These are phyloP conservation scores for Coprinopsis marcescibilis DNA, from an alignment of 768 basidiomycete genomes.

Conservation along the genomic window DNA sequence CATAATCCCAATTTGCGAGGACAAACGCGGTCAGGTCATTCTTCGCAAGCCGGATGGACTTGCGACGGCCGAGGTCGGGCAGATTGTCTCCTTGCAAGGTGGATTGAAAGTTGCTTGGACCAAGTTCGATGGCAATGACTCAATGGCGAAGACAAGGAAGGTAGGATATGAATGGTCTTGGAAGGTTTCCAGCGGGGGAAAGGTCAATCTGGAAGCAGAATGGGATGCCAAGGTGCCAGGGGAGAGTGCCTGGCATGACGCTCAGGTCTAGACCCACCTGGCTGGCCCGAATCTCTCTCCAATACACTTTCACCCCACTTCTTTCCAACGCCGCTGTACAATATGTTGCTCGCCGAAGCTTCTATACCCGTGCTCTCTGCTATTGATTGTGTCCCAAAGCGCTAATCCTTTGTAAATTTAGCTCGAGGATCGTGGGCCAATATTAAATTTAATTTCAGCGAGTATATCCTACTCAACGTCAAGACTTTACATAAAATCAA, in stretches of 20 bases:
- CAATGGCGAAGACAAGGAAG: slow-evolving; percentile 43
- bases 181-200: slow-evolving; percentile 36
- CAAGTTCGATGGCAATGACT: slow-evolving; percentile 30
- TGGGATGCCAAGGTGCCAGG: slow-evolving; percentile 44
- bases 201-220: slow-evolving; percentile 37
- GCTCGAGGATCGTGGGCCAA: too few relatives aligned
- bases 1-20: slow-evolving; percentile 36
- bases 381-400: too few relatives aligned
- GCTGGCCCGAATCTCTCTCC: neutral
- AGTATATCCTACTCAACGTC: too few relatives aligned
- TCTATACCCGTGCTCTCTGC: too few relatives aligned
- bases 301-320: too few relatives aligned
- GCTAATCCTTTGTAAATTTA: too few relatives aligned
- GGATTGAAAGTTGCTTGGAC: slow-evolving; percentile 24
- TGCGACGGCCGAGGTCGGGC: slow-evolving; percentile 37
- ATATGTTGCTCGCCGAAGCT: too few relatives aligned
- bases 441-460: too few relatives aligned
- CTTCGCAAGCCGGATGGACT: slow-evolving; percentile 43
- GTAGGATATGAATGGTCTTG: slow-evolving; percentile 52
- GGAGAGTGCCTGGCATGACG: slow-evolving; percentile 4
- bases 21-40: slow-evolving; percentile 37
- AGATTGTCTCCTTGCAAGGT: slow-evolving; percentile 25
- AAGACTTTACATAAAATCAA: too few relatives aligned
- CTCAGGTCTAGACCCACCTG: neutral
- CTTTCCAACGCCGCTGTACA: too few relatives aligned